These are phyloP conservation scores for Cinchona pubescens DNA, from an alignment of 257 asterid genomes.

Conservation along the genomic window DNA sequence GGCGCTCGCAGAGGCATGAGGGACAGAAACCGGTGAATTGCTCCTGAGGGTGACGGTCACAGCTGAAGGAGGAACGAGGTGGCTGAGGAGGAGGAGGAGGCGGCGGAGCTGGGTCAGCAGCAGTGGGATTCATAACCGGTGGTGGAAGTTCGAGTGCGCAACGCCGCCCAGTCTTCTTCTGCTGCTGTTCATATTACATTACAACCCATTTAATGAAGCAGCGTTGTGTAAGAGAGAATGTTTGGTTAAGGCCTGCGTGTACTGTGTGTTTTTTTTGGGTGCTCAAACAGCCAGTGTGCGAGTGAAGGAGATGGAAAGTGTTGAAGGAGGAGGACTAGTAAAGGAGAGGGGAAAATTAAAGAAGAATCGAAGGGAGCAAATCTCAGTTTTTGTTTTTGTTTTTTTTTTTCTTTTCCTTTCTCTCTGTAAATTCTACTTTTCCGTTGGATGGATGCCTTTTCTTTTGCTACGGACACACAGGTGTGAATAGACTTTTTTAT, in stretches of 20 bases:
- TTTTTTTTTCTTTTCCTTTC: conserved; percentile 6
- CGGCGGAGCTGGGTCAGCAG: conserved; percentile 73
- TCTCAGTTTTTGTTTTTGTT: neutral
- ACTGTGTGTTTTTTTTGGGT: neutral
- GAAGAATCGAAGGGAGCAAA: conserved; percentile 12
- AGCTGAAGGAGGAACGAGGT: conserved; percentile 82
- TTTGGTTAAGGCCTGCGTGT: neutral
- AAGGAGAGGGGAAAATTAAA: neutral
- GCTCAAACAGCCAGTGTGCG: neutral
- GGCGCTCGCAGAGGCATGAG: conserved; percentile 88
- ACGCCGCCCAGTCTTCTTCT: conserved; percentile 39
- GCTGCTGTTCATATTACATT: conserved; percentile 12
- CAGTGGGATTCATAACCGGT: conserved; percentile 75
- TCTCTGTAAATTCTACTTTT: conserved; percentile 30
- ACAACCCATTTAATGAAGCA: conserved; percentile 19
- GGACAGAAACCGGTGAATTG: conserved; percentile 83
- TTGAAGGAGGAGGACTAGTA: neutral
- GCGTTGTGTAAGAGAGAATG: neutral
- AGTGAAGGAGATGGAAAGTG: conserved; percentile 10
- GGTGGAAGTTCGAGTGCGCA: conserved; percentile 24
- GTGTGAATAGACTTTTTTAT: conserved; percentile 18
- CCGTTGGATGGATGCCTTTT: conserved; percentile 37
- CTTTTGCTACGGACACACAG: conserved; percentile 14
- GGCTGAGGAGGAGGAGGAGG: conserved; percentile 76
- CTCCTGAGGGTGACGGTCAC: conserved; percentile 82